Base-by-base conservation (phyloP, 306 rosid genomes). In the Senna tora region DNA sequence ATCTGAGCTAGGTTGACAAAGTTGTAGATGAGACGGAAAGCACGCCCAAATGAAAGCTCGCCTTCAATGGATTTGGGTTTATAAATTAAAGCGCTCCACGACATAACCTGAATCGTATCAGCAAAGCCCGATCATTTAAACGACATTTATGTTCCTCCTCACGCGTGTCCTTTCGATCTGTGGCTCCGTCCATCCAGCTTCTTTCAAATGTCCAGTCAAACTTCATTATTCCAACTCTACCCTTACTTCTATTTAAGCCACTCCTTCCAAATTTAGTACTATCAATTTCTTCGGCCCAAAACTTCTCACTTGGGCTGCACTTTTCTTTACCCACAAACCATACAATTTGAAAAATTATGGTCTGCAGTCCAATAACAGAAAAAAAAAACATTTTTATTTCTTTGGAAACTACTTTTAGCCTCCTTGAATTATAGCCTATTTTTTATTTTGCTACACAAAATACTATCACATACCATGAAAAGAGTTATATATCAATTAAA, bases 1-100 rank as follows among this genome's bases (percentile, higher is more conserved):
- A 72, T 78, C 79, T 69, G 73, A 50, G 59, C 65, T 55, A 70
- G 82, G 72, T 84, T 80, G 71, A 78, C 82, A 83, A 72, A 55
- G 25, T 51, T 9, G 64, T 13, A 10, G 16, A 6, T 16, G 74
- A 74, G 53, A 66, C 43, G 67, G 61, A 65, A 43, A 51, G 19
- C 53, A 46, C 55, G 63, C 45, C 56, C 59, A 50, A 47, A 64
- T 39, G 71, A 55, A 74, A 72, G 67, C 64, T 66, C 1, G 66
- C 59, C 65, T 66, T 60, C 45, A 28, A 50, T 30, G 39, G 12
- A 62, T 65, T 74, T 66, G 47, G 56, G 61, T 36, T 77, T 82
- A 69, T 74, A 83, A 79, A 73, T 19, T 14, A 34, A 8, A 36
- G 66, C 20, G 47, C 56, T 51, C 28, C 46, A 38, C 65, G 45